Conservation (phyloP, 768 basidiomycete species). For the Auricularia cornea region DNA sequence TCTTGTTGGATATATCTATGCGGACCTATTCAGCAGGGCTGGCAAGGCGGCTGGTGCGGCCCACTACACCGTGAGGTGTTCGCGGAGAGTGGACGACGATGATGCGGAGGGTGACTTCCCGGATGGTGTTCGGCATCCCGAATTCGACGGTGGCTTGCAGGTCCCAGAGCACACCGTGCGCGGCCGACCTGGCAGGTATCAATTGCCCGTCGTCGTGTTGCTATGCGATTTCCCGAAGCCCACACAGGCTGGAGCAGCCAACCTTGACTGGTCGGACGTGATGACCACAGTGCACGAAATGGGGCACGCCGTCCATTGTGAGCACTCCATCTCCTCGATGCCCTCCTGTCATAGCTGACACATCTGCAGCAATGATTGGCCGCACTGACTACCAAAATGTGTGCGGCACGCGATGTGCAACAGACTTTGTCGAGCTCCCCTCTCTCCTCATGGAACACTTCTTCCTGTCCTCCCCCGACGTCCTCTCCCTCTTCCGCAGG, state of each 20-base stretch:
- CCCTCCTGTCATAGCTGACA: conserved; percentile 5
- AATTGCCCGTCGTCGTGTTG: conserved; percentile 87
- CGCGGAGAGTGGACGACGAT: conserved; percentile 85
- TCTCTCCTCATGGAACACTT: conserved; percentile 95
- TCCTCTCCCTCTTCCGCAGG: conserved; percentile 62
- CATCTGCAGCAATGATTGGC: conserved; percentile 85
- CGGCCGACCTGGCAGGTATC: conserved; percentile 62
- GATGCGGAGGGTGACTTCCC: conserved; percentile 60
- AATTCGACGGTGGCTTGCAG: conserved; percentile 34
- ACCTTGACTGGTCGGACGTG: conserved; percentile 88
- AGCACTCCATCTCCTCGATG: conserved; percentile 11
- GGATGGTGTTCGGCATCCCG: conserved; percentile 10
- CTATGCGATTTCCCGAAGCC: conserved; percentile 79
- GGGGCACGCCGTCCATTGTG: conserved; percentile 99
- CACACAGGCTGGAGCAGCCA: conserved; percentile 51
- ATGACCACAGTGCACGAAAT: conserved; percentile 96
- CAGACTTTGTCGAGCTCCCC: conserved; percentile 96
- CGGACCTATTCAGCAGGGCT: conserved; percentile 76
- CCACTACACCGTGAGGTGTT: conserved; percentile 96
- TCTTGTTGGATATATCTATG: conserved; percentile 88
- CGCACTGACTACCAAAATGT: conserved; percentile 97
- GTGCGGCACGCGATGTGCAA: conserved; percentile 93
- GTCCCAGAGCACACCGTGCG: conserved; percentile 51
- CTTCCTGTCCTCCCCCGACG: conserved; percentile 76
- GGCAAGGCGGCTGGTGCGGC: conserved; percentile 90